Evolutionary conservation across 345 rosid genomes (phyloP).

Genomic region (Sonneratia caseolaris): DNA sequence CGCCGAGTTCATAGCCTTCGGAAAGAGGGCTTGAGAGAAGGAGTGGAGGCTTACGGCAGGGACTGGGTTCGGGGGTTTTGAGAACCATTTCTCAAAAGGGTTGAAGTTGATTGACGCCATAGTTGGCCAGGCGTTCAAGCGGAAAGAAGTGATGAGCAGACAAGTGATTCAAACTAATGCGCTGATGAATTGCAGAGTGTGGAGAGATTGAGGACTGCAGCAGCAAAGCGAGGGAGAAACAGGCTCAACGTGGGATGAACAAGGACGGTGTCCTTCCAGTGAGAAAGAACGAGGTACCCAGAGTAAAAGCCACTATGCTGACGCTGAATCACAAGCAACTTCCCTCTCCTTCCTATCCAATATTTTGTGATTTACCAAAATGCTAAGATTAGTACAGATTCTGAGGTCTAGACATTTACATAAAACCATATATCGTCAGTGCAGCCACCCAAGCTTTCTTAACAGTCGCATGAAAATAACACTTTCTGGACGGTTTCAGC

Average conservation of each 20-base stretch:
- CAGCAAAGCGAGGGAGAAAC: background rate
- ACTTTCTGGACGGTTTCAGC: too few relatives aligned
- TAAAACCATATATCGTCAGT: too few relatives aligned
- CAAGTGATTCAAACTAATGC: background rate
- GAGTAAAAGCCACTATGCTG: too few relatives aligned
- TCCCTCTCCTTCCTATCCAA: too few relatives aligned
- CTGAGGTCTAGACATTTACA: too few relatives aligned
- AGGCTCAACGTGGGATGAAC: background rate
- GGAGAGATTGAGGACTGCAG: background rate
- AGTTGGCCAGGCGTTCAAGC: background rate
- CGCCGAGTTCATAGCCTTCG: conserved; percentile 12
- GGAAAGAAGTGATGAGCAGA: background rate
- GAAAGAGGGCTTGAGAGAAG: conserved; percentile 21
- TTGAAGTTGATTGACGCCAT: conserved; percentile 78
- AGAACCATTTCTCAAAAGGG: conserved; percentile 75
- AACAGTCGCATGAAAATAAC: too few relatives aligned
- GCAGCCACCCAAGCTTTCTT: too few relatives aligned
- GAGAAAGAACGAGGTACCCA: too few relatives aligned
- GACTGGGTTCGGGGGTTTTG: conserved; percentile 56
- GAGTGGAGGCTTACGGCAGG: conserved; percentile 40
- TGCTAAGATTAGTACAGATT: too few relatives aligned
- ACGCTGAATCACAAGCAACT: too few relatives aligned
- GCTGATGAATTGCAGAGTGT: background rate
- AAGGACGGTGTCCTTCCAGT: background rate
- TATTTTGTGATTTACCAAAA: too few relatives aligned